A percentile compares a stretch with the other conserved stretches of the same genome.
These are phyloP conservation scores for Arthrinium puccinioides DNA, from an alignment of 2,329 filamentous ascomycete genomes.

Conservation along the genomic window DNA sequence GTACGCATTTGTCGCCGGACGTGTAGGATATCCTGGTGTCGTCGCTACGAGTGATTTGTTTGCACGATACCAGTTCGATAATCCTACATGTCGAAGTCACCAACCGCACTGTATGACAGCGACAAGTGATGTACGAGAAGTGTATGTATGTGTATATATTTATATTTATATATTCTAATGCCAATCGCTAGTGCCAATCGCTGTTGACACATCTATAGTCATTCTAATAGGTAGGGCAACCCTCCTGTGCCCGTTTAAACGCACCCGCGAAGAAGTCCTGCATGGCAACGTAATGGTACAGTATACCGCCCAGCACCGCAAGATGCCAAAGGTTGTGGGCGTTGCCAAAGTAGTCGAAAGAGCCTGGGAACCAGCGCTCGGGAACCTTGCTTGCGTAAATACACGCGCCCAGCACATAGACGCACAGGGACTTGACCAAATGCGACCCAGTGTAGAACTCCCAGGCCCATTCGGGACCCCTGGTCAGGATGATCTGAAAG, in stretches of 20 bases:
- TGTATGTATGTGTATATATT: no score
- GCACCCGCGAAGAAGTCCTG: conserved; percentile 83
- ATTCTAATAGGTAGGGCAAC: conserved; percentile 36
- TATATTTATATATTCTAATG: no score
- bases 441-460: conserved; percentile 75
- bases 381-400: conserved; percentile 90
- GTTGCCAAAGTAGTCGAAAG: conserved; percentile 91
- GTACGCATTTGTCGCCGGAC: no score
- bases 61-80: no score
- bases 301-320: conserved; percentile 85
- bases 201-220: no score
- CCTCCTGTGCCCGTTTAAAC: conserved; percentile 58
- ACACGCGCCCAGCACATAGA: conserved; percentile 78
- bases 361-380: conserved; percentile 85
- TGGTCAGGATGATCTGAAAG: conserved; percentile 70
- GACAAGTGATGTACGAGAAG: no score
- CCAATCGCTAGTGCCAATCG: no score
- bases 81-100: no score
- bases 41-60: no score
- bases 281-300: conserved; percentile 98
- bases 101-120: no score
- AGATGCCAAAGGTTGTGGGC: conserved; percentile 95
- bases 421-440: conserved; percentile 74
- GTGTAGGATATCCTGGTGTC: no score
- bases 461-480: conserved; percentile 72